Percentiles rank a stretch among this genome's conserved stretches.
These are phyloP conservation scores for Arachis monticola DNA, from an alignment of 331 rosid genomes.

Conservation along the genomic window DNA sequence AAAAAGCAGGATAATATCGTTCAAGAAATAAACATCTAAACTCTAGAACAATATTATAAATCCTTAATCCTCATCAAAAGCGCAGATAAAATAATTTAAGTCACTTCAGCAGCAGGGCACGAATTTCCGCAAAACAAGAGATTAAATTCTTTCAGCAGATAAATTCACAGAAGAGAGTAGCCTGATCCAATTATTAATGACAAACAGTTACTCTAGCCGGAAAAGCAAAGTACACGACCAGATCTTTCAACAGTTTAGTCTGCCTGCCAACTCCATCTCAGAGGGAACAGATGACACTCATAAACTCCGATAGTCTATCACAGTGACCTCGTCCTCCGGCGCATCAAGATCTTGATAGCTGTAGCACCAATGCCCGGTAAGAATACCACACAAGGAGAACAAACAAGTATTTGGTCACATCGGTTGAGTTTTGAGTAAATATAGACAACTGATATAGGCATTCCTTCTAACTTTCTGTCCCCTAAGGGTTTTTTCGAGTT, in stretches of 20 bases:
- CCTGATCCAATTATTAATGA: constrained; percentile 23
- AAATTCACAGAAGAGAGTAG: constrained; percentile 23
- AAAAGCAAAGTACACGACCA: constrained; percentile 18
- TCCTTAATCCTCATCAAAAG: neutral
- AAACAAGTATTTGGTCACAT: neutral
- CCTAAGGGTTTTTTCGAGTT: too few relatives aligned
- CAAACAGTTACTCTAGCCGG: neutral
- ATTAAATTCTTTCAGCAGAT: neutral
- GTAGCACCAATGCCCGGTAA: constrained; percentile 44
- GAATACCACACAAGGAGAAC: neutral
- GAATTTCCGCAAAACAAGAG: neutral
- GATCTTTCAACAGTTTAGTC: constrained; percentile 20
- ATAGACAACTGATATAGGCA: constrained; percentile 22
- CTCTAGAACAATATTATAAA: neutral
- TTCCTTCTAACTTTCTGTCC: neutral
- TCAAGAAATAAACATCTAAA: constrained; percentile 25
- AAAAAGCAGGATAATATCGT: neutral
- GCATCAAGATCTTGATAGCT: constrained; percentile 98
- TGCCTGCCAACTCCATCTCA: neutral
- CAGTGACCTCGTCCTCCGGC: constrained; percentile 96
- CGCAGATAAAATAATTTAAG: neutral
- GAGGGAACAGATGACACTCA: constrained; percentile 34
- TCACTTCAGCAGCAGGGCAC: neutral
- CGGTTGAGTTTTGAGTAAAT: neutral
- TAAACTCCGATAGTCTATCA: constrained; percentile 97